Percentiles rank a stretch among this genome's conserved stretches.
These are phyloP conservation scores for Solanum hybrid DNA, from an alignment of 305 asterid genomes.

Conservation along the genomic window DNA sequence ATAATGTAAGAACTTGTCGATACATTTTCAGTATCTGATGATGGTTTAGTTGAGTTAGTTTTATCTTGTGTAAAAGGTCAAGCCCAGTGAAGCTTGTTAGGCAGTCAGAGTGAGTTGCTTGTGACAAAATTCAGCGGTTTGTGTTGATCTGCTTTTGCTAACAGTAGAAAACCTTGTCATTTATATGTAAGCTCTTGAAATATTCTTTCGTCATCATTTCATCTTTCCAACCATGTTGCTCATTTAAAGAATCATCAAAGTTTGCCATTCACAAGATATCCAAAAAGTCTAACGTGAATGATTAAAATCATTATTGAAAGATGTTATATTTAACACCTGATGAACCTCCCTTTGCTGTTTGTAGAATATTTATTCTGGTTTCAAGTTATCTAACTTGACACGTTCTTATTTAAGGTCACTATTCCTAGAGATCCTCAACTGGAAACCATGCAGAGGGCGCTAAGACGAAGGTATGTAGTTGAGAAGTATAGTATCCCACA, in stretches of 20 bases:
- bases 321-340: background rate
- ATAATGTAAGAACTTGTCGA: background rate
- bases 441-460: constrained; percentile 68
- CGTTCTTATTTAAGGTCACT: constrained; percentile 38
- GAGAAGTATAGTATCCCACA: background rate
- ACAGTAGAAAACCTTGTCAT: background rate
- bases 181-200: background rate
- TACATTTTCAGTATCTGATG: background rate
- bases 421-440: constrained; percentile 69
- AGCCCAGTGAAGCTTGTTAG: background rate
- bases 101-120: background rate
- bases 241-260: background rate
- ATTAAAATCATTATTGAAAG: background rate
- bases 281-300: constrained; percentile 22
- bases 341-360: background rate
- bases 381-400: background rate
- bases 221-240: background rate
- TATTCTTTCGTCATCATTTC: background rate
- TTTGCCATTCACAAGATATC: constrained; percentile 42
- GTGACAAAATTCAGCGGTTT: background rate
- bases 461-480: constrained; percentile 41
- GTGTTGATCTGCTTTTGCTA: background rate
- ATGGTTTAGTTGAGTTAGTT: background rate
- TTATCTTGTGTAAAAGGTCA: background rate
- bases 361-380: background rate